phyloP scores from a whole-genome alignment of 257 asterid species.

The Euphrasia confusa region DNA sequence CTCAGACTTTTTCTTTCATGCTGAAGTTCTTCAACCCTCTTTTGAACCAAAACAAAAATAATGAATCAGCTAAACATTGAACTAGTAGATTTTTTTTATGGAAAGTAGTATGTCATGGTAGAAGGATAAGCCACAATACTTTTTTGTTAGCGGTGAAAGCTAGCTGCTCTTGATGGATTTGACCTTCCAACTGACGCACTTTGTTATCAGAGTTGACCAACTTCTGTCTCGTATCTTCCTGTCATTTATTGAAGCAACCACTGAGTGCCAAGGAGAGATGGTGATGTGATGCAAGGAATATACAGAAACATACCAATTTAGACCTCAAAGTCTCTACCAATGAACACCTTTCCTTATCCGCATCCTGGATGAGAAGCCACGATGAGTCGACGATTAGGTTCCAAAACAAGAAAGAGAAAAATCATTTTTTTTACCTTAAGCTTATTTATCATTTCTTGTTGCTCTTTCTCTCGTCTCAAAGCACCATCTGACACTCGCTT shows the following conservation, averaged over 20 bases:
- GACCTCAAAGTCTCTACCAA: constrained; percentile 77
- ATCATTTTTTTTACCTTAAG: constrained; percentile 50
- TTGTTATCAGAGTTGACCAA: constrained; percentile 80
- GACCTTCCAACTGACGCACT: constrained; percentile 89
- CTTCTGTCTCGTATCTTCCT: constrained; percentile 95
- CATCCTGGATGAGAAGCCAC: constrained; percentile 50
- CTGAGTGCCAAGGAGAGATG: constrained; percentile 17
- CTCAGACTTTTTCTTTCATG: constrained; percentile 55
- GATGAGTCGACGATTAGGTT: neutral
- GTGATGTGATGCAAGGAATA: constrained; percentile 20
- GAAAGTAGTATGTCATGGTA: constrained; percentile 4
- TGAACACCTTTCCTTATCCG: constrained; percentile 75
- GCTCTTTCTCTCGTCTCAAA: constrained; percentile 76
- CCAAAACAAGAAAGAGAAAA: constrained; percentile 13
- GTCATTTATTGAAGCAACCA: constrained; percentile 20
- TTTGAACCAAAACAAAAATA: constrained; percentile 20
- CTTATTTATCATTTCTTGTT: constrained; percentile 82
- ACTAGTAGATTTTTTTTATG: constrained; percentile 13
- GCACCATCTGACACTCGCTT: constrained; percentile 64
- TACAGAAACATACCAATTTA: constrained; percentile 64
- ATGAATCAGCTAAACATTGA: constrained; percentile 21
- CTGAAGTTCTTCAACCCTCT: constrained; percentile 90
- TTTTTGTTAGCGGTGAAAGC: constrained; percentile 55
- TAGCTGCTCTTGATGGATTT: constrained; percentile 67
- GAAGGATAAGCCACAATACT: constrained; percentile 36